Evolutionary conservation across 2,329 filamentous ascomycete species (phyloP).

Genomic region (Botrytis squamosa): DNA sequence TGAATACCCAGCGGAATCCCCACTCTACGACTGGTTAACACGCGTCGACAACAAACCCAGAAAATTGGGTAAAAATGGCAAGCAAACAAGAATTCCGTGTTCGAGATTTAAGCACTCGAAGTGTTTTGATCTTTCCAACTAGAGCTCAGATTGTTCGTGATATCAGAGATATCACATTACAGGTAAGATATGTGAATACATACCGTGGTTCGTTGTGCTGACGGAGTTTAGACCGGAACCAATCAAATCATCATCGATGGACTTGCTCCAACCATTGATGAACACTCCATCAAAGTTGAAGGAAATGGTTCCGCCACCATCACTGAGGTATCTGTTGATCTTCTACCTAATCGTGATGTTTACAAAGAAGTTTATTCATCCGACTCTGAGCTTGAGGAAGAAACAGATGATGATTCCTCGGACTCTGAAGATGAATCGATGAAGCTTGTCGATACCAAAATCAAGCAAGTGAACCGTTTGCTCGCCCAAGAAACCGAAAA

Average conservation of each 20-base stretch:
- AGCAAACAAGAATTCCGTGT: constrained; percentile 52
- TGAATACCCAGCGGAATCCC: neutral
- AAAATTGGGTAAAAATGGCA: constrained; percentile 15
- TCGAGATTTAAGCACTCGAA: constrained; percentile 56
- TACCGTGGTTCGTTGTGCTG: neutral
- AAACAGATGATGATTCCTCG: constrained; percentile 36
- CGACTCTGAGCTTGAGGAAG: constrained; percentile 39
- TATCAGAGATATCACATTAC: constrained; percentile 53
- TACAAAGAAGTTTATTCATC: constrained; percentile 43
- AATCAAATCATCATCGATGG: constrained; percentile 58
- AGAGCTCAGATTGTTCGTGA: constrained; percentile 61
- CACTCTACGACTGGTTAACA: neutral
- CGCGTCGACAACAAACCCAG: neutral
- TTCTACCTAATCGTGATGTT: constrained; percentile 51
- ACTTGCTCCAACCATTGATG: constrained; percentile 52
- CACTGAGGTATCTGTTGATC: constrained; percentile 61
- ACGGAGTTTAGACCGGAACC: constrained; percentile 43
- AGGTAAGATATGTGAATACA: constrained; percentile 17
- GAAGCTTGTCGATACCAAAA: constrained; percentile 28
- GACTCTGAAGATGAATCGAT: constrained; percentile 35
- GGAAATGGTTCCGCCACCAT: constrained; percentile 58
- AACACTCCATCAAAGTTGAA: constrained; percentile 59
- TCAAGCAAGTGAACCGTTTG: constrained; percentile 30
- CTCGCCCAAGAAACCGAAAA: constrained; percentile 36
- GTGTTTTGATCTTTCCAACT: constrained; percentile 62